A percentile compares a stretch with the other conserved stretches of the same genome.
Conservation (phyloP, 805 yeast species). For the Priceomyces medius region DNA sequence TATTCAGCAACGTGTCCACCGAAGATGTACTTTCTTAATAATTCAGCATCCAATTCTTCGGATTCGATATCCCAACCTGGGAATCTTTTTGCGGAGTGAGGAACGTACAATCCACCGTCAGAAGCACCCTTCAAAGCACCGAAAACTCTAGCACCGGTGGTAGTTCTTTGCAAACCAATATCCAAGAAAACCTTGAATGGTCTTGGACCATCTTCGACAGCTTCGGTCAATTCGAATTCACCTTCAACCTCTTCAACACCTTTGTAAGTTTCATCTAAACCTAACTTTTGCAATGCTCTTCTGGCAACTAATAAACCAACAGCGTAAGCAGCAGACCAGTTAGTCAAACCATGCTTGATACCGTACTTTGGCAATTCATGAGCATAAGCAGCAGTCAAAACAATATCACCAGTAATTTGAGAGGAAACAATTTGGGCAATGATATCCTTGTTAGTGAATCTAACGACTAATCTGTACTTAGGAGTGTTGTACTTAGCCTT, state of each 20-base stretch:
- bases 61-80: conserved; percentile 99
- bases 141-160: conserved; percentile 99
- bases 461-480: conserved; percentile 98
- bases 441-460: conserved; percentile 99
- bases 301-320: conserved; percentile 98
- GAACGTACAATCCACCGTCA: conserved; percentile 99
- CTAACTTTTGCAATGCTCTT: conserved; percentile 97
- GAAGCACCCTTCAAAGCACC: conserved; percentile 99
- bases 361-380: conserved; percentile 99
- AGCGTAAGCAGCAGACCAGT: conserved; percentile 99
- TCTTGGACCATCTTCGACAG: conserved; percentile 98
- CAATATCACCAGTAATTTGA: conserved; percentile 95
- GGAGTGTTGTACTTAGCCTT: conserved; percentile 99
- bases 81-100: conserved; percentile 99
- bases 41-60: conserved; percentile 97
- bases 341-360: conserved; percentile 96
- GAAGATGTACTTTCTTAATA: conserved; percentile 97
- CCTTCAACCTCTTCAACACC: conserved; percentile 99
- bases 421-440: conserved; percentile 97
- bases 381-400: conserved; percentile 96
- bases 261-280: conserved; percentile 94
- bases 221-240: conserved; percentile 97
- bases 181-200: conserved; percentile 99
- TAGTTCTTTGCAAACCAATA: conserved; percentile 99
- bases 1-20: conserved; percentile 99